Percentiles rank a stretch among this genome's conserved stretches.
Conservation (phyloP, 2,329 filamentous ascomycete genomes). For the Talaromyces rugulosus region DNA sequence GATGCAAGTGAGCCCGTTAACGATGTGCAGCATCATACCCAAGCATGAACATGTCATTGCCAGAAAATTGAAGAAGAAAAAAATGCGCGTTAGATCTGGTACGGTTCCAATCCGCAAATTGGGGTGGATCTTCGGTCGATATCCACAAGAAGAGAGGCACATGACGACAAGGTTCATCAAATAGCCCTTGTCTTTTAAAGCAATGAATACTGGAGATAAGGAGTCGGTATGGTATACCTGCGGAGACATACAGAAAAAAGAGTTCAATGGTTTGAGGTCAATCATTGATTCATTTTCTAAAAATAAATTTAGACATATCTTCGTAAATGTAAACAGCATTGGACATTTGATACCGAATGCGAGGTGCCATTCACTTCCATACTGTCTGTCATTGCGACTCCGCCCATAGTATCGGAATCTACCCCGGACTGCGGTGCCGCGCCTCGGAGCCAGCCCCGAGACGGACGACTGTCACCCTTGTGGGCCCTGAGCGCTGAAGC, state of each 20-base stretch:
- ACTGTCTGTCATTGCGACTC: neutral
- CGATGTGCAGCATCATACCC: neutral
- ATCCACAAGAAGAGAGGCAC: neutral
- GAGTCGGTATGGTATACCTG: neutral
- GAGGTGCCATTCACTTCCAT: neutral
- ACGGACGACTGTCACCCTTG: slow-evolving; percentile 2
- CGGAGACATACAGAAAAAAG: neutral
- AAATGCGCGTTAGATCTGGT: neutral
- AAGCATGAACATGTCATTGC: neutral
- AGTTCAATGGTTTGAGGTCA: neutral
- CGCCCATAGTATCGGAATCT: neutral
- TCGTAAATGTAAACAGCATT: neutral
- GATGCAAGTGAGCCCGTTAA: neutral
- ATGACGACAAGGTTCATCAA: neutral
- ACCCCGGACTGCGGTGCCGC: neutral
- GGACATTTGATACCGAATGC: neutral
- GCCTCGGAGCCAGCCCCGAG: neutral
- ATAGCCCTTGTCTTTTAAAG: neutral
- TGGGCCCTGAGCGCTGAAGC: neutral
- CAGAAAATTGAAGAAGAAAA: neutral
- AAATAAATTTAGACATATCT: neutral
- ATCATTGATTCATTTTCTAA: neutral
- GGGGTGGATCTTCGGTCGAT: neutral
- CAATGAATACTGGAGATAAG: neutral
- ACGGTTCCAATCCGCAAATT: neutral